These are phyloP conservation scores for Boletus subcaerulescens DNA, from an alignment of 768 basidiomycete genomes.

Conservation along the genomic window DNA sequence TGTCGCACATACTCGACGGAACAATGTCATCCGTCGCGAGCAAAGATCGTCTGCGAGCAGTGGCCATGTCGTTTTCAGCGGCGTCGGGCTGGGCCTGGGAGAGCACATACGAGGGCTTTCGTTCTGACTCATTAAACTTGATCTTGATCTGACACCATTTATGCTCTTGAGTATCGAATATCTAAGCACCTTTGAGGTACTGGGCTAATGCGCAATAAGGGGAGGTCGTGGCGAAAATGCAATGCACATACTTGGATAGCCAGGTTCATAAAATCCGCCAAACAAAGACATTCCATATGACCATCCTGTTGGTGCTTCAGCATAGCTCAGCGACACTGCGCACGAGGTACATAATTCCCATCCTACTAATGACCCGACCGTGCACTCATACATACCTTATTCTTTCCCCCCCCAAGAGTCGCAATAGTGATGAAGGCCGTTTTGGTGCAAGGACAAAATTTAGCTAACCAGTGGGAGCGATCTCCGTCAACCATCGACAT, in stretches of 20 bases:
- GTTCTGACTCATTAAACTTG: constrained; percentile 67
- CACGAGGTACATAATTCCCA: background rate
- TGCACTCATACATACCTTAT: constrained; percentile 79
- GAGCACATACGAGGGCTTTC: constrained; percentile 62
- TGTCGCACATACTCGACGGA: constrained; percentile 3
- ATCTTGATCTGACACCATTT: constrained; percentile 66
- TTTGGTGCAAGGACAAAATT: constrained; percentile 81
- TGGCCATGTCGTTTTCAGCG: constrained; percentile 23
- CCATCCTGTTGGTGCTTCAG: constrained; percentile 55
- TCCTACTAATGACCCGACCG: constrained; percentile 76
- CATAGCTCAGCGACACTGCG: background rate
- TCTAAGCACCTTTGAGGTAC: constrained; percentile 81
- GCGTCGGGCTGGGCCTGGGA: no score
- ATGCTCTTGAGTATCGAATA: constrained; percentile 84
- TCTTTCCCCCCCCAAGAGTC: constrained; percentile 89
- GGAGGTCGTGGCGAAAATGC: background rate
- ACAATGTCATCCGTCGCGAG: constrained; percentile 74
- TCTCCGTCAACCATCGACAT: background rate
- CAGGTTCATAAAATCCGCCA: constrained; percentile 89
- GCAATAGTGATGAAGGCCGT: constrained; percentile 81
- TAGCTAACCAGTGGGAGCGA: constrained; percentile 58
- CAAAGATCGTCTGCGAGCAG: constrained; percentile 77
- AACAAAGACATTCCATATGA: constrained; percentile 90
- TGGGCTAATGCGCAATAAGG: constrained; percentile 44
- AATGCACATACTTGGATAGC: constrained; percentile 57